phyloP scores from a whole-genome alignment of 371 early-diverging fungal genomes.

The Haplosporangium sp. region DNA sequence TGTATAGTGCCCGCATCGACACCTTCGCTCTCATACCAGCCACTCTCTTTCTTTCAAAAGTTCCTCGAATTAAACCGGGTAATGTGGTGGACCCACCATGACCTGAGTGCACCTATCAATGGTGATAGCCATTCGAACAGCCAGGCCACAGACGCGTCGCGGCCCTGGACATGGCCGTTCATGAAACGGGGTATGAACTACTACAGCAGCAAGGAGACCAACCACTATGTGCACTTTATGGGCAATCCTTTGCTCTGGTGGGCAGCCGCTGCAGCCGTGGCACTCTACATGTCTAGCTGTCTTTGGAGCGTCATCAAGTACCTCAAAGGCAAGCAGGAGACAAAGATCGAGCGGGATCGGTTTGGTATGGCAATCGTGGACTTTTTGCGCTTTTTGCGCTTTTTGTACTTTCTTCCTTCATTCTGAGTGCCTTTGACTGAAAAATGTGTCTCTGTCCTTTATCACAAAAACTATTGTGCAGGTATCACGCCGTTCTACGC shows the following conservation, averaged over 20 bases:
- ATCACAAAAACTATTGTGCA: background rate
- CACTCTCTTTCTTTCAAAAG: conserved; percentile 80
- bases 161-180: conserved; percentile 87
- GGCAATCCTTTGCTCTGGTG: conserved; percentile 98
- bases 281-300: conserved; percentile 65
- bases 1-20: conserved; percentile 20
- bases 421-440: background rate
- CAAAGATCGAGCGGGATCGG: conserved; percentile 32
- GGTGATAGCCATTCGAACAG: conserved; percentile 5
- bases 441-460: too few relatives aligned
- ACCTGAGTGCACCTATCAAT: conserved; percentile 62
- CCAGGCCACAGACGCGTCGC: conserved; percentile 60
- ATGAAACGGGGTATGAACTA: conserved; percentile 87
- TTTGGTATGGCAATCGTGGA: conserved; percentile 21
- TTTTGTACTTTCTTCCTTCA: background rate
- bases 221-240: conserved; percentile 92
- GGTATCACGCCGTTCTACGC: conserved; percentile 60
- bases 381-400: background rate
- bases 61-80: conserved; percentile 88
- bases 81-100: conserved; percentile 93
- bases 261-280: conserved; percentile 74
- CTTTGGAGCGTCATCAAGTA: conserved; percentile 64
- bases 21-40: conserved; percentile 55
- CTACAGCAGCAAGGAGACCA: conserved; percentile 79
- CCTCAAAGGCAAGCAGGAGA: conserved; percentile 61